Conservation (phyloP, 1,284 basidiomycete species). For the Trametes pubescens region DNA sequence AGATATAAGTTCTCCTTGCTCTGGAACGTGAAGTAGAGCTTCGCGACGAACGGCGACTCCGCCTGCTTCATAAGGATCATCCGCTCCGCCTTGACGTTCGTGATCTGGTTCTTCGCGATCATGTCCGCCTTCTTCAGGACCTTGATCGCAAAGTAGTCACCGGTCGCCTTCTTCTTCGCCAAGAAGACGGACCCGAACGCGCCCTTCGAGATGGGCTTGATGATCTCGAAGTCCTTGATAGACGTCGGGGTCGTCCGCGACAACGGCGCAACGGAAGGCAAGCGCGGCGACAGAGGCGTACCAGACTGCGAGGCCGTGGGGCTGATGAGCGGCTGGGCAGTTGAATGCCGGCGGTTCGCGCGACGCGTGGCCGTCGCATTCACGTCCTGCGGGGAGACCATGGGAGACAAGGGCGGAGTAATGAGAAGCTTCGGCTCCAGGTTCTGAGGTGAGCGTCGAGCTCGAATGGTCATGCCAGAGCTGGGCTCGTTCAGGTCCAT, state of each 20-base stretch:
- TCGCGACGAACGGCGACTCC: conserved; percentile 98
- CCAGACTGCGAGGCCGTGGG: conserved; percentile 56
- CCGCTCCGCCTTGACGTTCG: conserved; percentile 98
- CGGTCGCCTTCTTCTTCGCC: conserved; percentile 97
- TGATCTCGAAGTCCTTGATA: conserved; percentile 99
- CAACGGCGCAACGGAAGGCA: conserved; percentile 80
- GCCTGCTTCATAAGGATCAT: conserved; percentile 99
- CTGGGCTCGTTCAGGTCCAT: conserved; percentile 67
- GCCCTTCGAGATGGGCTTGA: conserved; percentile 99
- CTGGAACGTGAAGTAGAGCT: conserved; percentile 99
- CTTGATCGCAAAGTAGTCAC: conserved; percentile 99
- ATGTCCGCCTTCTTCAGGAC: conserved; percentile 99
- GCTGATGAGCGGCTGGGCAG: conserved; percentile 68
- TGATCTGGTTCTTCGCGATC: conserved; percentile 99
- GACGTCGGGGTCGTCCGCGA: conserved; percentile 87
- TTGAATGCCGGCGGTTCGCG: conserved; percentile 75
- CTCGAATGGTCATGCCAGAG: conserved; percentile 42
- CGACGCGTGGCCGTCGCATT: conserved; percentile 51
- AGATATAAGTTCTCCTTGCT: conserved; percentile 98
- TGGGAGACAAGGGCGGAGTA: conserved; percentile 80
- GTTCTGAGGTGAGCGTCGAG: conserved; percentile 67
- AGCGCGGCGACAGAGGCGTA: conserved; percentile 87
- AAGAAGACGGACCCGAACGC: conserved; percentile 99
- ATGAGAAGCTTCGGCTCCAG: conserved; percentile 72
- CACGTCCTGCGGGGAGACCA: conserved; percentile 65